Evolutionary conservation across 2,329 filamentous ascomycete species (phyloP).

Genomic region (Aspergillus fructus): DNA sequence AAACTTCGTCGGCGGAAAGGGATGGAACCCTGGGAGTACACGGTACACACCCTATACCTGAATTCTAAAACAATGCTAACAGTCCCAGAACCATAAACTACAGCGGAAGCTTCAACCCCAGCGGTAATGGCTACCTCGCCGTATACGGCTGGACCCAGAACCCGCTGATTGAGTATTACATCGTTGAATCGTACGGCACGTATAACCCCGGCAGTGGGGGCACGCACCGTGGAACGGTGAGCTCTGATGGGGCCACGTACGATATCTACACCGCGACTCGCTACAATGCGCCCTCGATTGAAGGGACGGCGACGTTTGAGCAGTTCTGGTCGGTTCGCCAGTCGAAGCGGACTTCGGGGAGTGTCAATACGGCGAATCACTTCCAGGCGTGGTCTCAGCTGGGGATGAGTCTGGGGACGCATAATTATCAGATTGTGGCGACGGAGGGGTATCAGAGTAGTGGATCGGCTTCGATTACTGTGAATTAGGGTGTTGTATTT

Average conservation of each 20-base stretch:
- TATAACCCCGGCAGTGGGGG: slow-evolving; percentile 34
- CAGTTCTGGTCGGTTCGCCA: slow-evolving; percentile 47
- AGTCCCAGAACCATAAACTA: slow-evolving; percentile 25
- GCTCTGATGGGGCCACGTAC: slow-evolving; percentile 40
- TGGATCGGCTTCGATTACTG: slow-evolving; percentile 39
- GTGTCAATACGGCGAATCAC: slow-evolving; percentile 38
- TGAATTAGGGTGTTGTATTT: slow-evolving; percentile 17
- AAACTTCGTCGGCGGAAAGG: slow-evolving; percentile 60
- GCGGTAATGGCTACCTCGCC: slow-evolving; percentile 35
- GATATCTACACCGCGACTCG: slow-evolving; percentile 39
- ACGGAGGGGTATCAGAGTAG: slow-evolving; percentile 46
- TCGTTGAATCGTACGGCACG: slow-evolving; percentile 35
- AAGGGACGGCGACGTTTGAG: slow-evolving; percentile 42
- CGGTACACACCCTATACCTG: slow-evolving; percentile 38
- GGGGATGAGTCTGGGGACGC: slow-evolving; percentile 33
- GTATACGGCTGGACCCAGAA: slow-evolving; percentile 45
- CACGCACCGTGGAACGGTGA: slow-evolving; percentile 35
- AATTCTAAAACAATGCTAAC: not conserved
- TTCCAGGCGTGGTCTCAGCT: slow-evolving; percentile 36
- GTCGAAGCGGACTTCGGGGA: slow-evolving; percentile 34
- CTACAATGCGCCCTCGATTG: slow-evolving; percentile 40
- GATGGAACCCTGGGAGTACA: slow-evolving; percentile 55
- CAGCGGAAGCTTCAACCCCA: slow-evolving; percentile 27
- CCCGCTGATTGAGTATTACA: slow-evolving; percentile 40
- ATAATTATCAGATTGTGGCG: slow-evolving; percentile 44